Evolutionary conservation across 169 alveolate species (phyloP).

Genomic region (Sarcocystis neurona): DNA sequence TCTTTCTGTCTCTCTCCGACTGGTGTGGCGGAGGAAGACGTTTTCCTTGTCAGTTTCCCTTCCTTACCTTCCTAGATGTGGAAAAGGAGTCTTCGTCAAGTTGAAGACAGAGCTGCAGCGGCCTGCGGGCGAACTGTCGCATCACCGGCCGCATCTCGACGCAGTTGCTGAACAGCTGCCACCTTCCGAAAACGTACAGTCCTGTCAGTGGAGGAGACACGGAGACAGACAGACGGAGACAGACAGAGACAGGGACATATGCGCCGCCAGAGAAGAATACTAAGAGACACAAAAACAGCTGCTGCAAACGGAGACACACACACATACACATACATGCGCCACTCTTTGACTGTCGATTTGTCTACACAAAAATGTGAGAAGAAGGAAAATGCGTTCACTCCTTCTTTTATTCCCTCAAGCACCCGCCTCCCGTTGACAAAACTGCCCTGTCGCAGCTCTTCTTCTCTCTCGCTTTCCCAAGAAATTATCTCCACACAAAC

Average conservation of each 20-base stretch:
- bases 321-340: too few species aligned
- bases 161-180: conserved; percentile 70
- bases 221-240: neutral
- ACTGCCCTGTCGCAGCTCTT: too few species aligned
- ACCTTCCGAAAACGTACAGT: conserved; percentile 73
- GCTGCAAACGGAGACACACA: too few species aligned
- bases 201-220: conserved; percentile 14
- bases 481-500: too few species aligned
- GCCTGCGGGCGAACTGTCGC: conserved; percentile 64
- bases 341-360: too few species aligned
- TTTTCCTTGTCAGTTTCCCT: neutral
- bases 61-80: neutral
- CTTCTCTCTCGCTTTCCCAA: too few species aligned
- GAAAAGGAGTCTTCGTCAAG: conserved; percentile 23
- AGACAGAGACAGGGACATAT: neutral
- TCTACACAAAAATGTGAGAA: too few species aligned
- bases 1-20: neutral
- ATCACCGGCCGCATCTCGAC: conserved; percentile 72
- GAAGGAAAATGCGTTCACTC: too few species aligned
- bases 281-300: too few species aligned
- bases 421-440: too few species aligned
- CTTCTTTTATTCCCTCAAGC: too few species aligned
- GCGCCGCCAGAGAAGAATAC: too few species aligned
- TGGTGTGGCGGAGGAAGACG: neutral
- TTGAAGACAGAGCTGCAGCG: conserved; percentile 64